Evolutionary conservation across 352 stramenopile species (phyloP), one percentile per base, ranked within the genome.

Genomic region (Phytophthora litchii): DNA sequence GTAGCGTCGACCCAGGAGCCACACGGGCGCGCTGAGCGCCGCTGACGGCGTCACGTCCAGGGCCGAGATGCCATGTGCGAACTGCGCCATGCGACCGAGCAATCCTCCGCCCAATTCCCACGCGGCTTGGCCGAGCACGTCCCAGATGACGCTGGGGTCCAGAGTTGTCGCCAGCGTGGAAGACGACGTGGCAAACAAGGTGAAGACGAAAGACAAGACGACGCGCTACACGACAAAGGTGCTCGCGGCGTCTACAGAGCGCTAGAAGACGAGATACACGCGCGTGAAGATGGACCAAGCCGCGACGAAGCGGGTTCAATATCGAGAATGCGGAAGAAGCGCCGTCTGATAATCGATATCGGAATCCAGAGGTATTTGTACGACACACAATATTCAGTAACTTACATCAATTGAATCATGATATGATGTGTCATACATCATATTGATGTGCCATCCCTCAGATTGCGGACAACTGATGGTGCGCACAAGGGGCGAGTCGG

Each of bases 51-150:
- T 59, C 35, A 83, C 68, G 52, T 91, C 80, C 25, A 94, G 67
- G 32, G 81, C 76, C 35, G 78, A 89, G 58, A 94, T 94, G 20
- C 85, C 85, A 60, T 94, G 83, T 32, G 83, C 80, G 60, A 94
- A 92, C 54, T 94, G 85, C 54, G 78, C 80, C 84, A 94, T 94
- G 51, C 66, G 76, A 45, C 53, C 65, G 23, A 82, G 60, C 35
- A 86, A 62, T 21, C 68, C 70, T 46, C 72, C 76, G 45, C 76
- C 74, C 20, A 88, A 55, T 52, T 74, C 66, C 66, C 66, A 74
- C 44, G 55, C 56, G 17, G 61, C 23, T 12, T 51, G 53, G 23
- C 66, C 54, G 38, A 74, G 55, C 21, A 67, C 50, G 55, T 71
- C 47, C 60, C 56, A 71, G 16, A 67, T 25, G 17, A 45, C 45